Evolutionary conservation across 805 yeast species (phyloP), one percentile per base, ranked within the genome.

Genomic region (Maudiozyma turicensis): DNA sequence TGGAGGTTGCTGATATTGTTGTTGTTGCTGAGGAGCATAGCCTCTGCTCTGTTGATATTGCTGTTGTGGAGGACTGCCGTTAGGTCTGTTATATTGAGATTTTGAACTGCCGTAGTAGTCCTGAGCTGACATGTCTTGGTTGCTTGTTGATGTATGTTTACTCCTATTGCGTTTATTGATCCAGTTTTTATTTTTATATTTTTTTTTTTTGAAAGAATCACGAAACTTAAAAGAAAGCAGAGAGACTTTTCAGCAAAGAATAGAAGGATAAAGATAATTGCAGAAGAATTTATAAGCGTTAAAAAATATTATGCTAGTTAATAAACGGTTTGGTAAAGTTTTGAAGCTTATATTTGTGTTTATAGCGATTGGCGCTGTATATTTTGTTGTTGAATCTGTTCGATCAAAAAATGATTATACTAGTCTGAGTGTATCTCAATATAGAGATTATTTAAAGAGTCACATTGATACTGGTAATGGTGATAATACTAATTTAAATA

Each of bases 1-100:
- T 72, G 74, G 66, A 63, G 69, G 60, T 48, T 50, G 54, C 54
- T 63, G 52, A 64, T 63, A 58, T 58, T 59, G 63, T 53, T 68
- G 65, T 58, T 73, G 64, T 65, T 70, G 65, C 42, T 55, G 61
- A 37, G 49, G 52, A 39, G 51, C 55, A 49, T 53, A 44, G n/a
- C 58, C 59, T 45, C 54, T 48, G 31, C 48, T 11, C 26, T 40
- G 32, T 28, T 35, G 48, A 6, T 48, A 41, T 30, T 37, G 45
- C n/a, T 45, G 41, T 31, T 43, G 54, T 13, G 37, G 42, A 10
- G 33, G 35, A 28, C 50, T 6, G 56, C 20, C 54, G 54, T 15
- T 40, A 2, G 13, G 32, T 6, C 20, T 30, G 44, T 45, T 20
- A 13, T 40, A 31, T 15, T 38, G 47, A 42, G 32, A 34, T 33